Conservation (phyloP, 2,329 filamentous ascomycete species). For the Aspergillus bombycis region DNA sequence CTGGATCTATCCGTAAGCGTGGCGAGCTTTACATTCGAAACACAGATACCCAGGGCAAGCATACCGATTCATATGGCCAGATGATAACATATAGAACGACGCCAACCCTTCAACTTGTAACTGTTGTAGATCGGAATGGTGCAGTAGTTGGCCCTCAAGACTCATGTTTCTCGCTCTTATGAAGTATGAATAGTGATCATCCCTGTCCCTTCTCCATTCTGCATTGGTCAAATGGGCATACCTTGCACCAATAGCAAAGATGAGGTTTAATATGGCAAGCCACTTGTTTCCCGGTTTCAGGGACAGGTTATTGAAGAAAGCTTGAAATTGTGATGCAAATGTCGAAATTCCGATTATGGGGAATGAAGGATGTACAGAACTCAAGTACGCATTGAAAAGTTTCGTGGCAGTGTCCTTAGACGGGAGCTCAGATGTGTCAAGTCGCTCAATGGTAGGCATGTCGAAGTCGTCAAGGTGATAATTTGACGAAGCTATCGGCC, state of each 20-base stretch:
- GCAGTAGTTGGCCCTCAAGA: conserved; percentile 43
- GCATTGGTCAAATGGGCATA: conserved; percentile 43
- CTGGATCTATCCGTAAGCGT: conserved; percentile 26
- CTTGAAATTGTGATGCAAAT: conserved; percentile 47
- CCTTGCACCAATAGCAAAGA: conserved; percentile 48
- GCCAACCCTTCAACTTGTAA: conserved; percentile 48
- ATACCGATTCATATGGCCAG: conserved; percentile 48
- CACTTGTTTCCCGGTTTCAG: conserved; percentile 44
- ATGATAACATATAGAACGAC: conserved; percentile 46
- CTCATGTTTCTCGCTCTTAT: conserved; percentile 43
- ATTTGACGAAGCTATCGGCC: conserved; percentile 33
- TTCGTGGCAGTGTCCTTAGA: conserved; percentile 40
- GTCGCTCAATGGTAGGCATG: conserved; percentile 37
- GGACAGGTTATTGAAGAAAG: conserved; percentile 38
- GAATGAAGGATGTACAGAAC: conserved; percentile 48
- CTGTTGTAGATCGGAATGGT: conserved; percentile 47
- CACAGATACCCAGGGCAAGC: conserved; percentile 5
- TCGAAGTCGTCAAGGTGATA: conserved; percentile 48
- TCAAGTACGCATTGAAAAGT: conserved; percentile 46
- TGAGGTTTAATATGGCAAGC: conserved; percentile 49
- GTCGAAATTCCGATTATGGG: conserved; percentile 47
- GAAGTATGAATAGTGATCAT: conserved; percentile 47
- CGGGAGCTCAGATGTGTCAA: conserved; percentile 43
- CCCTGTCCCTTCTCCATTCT: conserved; percentile 40
- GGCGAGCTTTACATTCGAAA: neutral